Base-by-base conservation (phyloP, 73 alveolate genomes). In the Tetrahymena thermophila region DNA sequence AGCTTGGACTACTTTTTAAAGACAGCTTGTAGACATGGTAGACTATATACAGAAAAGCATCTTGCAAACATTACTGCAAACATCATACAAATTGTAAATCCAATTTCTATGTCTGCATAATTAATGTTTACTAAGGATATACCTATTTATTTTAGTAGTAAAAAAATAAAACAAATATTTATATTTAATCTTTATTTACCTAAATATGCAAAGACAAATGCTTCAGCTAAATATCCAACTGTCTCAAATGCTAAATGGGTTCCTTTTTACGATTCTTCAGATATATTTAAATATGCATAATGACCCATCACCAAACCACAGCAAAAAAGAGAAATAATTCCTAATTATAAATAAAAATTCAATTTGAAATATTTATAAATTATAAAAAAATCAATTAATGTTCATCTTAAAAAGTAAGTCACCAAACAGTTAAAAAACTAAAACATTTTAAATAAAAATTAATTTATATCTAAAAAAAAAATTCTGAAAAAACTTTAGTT, bases 191-290 rank as follows among this genome's bases (percentile, higher is more conserved):
- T 42, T 93, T 95, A 95, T 93, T 97, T 96, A 23, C 99, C 99
- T 94, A 98, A 96, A 96, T 99, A 99, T 15, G 99, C 98, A 96
- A 98, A 98, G 34, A 99, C 99, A 96, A 98, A 98, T 21, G 99
- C 99, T 96, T 99, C 99, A 7, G 99, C 99, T 25, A 98, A 98
- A 96, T 98, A 98, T 28, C 99, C 98, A 35, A 99, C 96, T 94
- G 99, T 98, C 42, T 98, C 97, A 43, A 98, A 96, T 13, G 99
- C 99, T 17, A 99, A 96, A 35, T 98, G 97, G 57, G 99, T 98
- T 43, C 99, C 99, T 35, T 97, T 96, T 96, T 98, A 93, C 42
- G 99, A 97, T 93, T 98, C 97, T 35, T 96, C 85, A 37, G 99
- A 97, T 93, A 99, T 94, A 96, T 99, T 99, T 94, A 98, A 97